These are phyloP conservation scores for Phlegmacium glaucopus DNA, from an alignment of 768 basidiomycete species.

Conservation along the genomic window DNA sequence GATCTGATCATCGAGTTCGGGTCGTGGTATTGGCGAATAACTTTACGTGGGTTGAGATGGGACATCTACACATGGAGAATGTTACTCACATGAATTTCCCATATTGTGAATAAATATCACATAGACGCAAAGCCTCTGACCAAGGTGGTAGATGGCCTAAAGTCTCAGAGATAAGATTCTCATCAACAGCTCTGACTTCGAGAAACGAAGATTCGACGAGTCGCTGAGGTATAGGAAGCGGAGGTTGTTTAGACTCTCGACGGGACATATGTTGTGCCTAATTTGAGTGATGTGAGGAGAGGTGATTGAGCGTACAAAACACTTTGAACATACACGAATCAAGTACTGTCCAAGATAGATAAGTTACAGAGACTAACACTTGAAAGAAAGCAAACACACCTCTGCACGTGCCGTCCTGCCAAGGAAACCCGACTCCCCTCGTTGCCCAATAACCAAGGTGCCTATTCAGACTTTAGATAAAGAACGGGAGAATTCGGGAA, in stretches of 20 bases:
- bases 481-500: background rate
- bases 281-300: background rate
- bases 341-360: constrained; percentile 41
- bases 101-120: constrained; percentile 63
- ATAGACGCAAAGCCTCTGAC: constrained; percentile 56
- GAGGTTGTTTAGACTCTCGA: background rate
- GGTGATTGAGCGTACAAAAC: background rate
- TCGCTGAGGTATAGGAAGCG: constrained; percentile 7
- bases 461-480: constrained; percentile 3
- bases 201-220: constrained; percentile 7
- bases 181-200: constrained; percentile 7
- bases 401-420: constrained; percentile 69
- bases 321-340: constrained; percentile 41
- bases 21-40: constrained; percentile 49
- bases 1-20: constrained; percentile 56
- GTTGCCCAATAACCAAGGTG: constrained; percentile 41
- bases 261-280: constrained; percentile 7
- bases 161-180: constrained; percentile 9
- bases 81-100: constrained; percentile 52
- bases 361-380: constrained; percentile 2
- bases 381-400: constrained; percentile 34
- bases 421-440: constrained; percentile 54
- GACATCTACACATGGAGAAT: background rate
- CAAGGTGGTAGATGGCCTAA: constrained; percentile 50
- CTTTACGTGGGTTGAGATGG: constrained; percentile 27